Evolutionary conservation across 495 filamentous ascomycete species (phyloP), one percentile per base, ranked within the genome.

Genomic region (Aspergillus avenaceus): DNA sequence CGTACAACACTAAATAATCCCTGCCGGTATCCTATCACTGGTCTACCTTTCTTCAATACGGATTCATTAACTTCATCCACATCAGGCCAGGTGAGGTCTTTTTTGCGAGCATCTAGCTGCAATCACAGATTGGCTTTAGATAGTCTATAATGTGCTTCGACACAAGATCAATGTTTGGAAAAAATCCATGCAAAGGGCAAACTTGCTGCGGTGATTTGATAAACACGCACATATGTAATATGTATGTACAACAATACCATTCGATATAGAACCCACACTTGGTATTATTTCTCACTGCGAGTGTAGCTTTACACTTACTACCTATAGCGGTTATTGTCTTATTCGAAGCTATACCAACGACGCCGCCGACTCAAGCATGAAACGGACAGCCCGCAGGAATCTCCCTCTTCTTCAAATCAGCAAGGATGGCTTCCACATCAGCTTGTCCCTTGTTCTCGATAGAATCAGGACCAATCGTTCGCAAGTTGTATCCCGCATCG

Each of bases 381-480:
- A 34, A 34, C 14, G 29, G 29, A 34, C 29, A 34, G 14, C 4
- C 29, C 4, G 29, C 29, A 34, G 29, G 29, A n/a, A n/a, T 5
- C 3, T 3, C 12, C 4, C 14, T 34, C 3, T n/a, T n/a, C 29
- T 34, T 34, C 6, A 34, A 13, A 34, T n/a, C 11, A 8, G 5
- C 4, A 34, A 34, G 14, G 29, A 34, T 34, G 11, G 11, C 11
- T 5, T 34, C 29, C 6, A 34, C 29, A 13, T 34, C 4, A 5
- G 29, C 29, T 13, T 34, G 29, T 8, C 80, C 82, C 41, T 76
- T 69, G 1, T 72, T 74, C 50, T 72, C 69, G 57, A 80, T 63
- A 2, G 59, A 59, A 5, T 53, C 49, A 0, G 82, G 81, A 0
- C 81, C 81, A 22, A 83, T 52, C 4, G 82, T 78, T 28, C 68